A percentile compares a stretch with the other conserved stretches of the same genome.
Evolutionary conservation across 2,329 filamentous ascomycete species (phyloP).

Genomic region (Tolypocladium guangdongense): DNA sequence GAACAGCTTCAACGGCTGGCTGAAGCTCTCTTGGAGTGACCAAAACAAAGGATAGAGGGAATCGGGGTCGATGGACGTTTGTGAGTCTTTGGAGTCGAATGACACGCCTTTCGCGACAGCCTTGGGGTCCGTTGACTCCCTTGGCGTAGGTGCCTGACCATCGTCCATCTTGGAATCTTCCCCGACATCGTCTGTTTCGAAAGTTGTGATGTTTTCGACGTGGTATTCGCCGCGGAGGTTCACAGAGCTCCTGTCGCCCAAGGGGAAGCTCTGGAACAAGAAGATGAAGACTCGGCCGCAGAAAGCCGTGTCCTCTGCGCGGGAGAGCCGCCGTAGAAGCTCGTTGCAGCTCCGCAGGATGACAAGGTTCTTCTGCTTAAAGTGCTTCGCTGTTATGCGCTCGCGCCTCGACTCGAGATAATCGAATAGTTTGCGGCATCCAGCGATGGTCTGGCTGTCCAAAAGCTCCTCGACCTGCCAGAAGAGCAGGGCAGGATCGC

Average conservation of each 20-base stretch:
- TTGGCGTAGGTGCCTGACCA: conserved; percentile 26
- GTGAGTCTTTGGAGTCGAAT: conserved; percentile 29
- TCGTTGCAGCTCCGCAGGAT: conserved; percentile 95
- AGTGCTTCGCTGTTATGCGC: conserved; percentile 69
- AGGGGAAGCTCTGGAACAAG: conserved; percentile 92
- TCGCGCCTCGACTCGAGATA: conserved; percentile 91
- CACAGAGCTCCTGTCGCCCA: conserved; percentile 94
- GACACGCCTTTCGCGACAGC: conserved; percentile 29
- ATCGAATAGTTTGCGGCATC: conserved; percentile 84
- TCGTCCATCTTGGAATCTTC: conserved; percentile 50
- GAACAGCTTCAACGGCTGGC: conserved; percentile 77
- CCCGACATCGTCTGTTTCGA: conserved; percentile 38
- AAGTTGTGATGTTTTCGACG: conserved; percentile 84
- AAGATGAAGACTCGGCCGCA: conserved; percentile 98
- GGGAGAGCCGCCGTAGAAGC: conserved; percentile 81
- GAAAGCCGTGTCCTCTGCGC: conserved; percentile 93
- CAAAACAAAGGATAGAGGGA: conserved; percentile 86
- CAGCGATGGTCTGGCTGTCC: conserved; percentile 89
- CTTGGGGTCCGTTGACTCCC: conserved; percentile 19
- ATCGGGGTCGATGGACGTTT: conserved; percentile 53
- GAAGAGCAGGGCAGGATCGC: conserved; percentile 71
- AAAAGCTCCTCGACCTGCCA: conserved; percentile 90
- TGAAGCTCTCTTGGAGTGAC: conserved; percentile 86
- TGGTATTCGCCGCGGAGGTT: conserved; percentile 95
- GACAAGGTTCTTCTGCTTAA: conserved; percentile 74